Conservation (phyloP, 139 green algal genomes). For the Nannochloris sp. region DNA sequence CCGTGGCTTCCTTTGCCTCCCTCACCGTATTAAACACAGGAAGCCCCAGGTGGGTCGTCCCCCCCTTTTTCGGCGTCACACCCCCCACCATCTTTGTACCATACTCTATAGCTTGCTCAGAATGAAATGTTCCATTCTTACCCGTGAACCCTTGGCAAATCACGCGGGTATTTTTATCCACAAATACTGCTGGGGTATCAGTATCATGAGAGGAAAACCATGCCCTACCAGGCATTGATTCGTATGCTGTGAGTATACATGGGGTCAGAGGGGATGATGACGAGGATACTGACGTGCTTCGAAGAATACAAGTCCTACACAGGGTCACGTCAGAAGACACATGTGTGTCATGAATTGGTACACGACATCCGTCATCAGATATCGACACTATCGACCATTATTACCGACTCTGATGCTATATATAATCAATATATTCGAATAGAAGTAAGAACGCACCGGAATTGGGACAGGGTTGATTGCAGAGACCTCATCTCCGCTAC, state of each 20-base stretch:
- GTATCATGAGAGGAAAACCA: conserved; percentile 18
- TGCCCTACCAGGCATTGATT: not conserved
- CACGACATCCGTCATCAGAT: no score
- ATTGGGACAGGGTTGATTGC: not conserved
- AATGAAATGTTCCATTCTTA: conserved; percentile 98
- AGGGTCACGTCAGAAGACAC: no score
- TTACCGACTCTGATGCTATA: no score
- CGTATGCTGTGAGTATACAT: not conserved
- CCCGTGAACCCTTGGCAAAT: conserved; percentile 93
- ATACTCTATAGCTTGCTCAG: conserved; percentile 94
- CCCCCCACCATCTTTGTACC: conserved; percentile 97
- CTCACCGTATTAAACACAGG: conserved; percentile 88
- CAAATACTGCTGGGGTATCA: conserved; percentile 79
- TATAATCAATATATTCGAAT: no score
- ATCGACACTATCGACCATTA: no score
- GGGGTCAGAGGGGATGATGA: not conserved
- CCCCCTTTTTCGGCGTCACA: conserved; percentile 94
- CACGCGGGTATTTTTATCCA: conserved; percentile 92
- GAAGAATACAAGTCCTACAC: not conserved
- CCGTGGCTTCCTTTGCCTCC: conserved; percentile 77
- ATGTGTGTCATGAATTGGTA: no score
- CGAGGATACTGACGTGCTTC: not conserved
- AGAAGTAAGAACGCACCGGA: not conserved
- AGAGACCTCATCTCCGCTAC: not conserved
- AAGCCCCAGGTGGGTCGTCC: conserved; percentile 85